These are phyloP conservation scores for Paraconiothyrium brasiliense DNA, from an alignment of 2,329 filamentous ascomycete genomes.

Conservation along the genomic window DNA sequence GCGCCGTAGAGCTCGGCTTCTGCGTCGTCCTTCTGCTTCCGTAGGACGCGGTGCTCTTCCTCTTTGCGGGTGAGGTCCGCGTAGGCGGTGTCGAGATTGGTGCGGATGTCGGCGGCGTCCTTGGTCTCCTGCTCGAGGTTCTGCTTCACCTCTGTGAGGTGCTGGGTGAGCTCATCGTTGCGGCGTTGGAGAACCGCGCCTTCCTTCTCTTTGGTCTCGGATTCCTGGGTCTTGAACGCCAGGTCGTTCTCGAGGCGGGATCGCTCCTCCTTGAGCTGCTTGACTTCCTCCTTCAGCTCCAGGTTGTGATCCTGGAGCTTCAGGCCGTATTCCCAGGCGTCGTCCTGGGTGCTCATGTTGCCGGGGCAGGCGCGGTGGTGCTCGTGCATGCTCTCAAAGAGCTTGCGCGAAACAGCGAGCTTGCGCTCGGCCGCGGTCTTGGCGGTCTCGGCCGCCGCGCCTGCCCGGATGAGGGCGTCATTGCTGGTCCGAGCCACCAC, in stretches of 20 bases:
- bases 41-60: background rate
- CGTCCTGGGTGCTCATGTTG: background rate
- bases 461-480: background rate
- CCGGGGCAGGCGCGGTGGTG: slow-evolving; percentile 3
- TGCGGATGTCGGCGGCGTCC: slow-evolving; percentile 1
- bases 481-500: background rate
- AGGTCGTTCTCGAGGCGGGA: background rate
- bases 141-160: background rate
- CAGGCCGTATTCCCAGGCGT: background rate
- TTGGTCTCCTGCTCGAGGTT: slow-evolving; percentile 5
- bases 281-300: background rate
- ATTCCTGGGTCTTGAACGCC: background rate
- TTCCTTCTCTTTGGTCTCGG: background rate
- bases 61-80: background rate
- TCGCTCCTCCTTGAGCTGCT: background rate
- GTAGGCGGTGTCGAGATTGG: slow-evolving; percentile 7
- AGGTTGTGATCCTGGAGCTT: background rate
- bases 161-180: background rate
- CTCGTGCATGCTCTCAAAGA: background rate
- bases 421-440: slow-evolving; percentile 2
- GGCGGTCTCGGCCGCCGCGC: slow-evolving; percentile 1
- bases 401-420: background rate
- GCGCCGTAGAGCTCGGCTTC: background rate
- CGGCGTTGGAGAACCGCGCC: background rate
- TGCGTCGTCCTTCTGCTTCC: slow-evolving; percentile 2